phyloP scores from a whole-genome alignment of 257 asterid genomes.

The Ligustrum vulgare region DNA sequence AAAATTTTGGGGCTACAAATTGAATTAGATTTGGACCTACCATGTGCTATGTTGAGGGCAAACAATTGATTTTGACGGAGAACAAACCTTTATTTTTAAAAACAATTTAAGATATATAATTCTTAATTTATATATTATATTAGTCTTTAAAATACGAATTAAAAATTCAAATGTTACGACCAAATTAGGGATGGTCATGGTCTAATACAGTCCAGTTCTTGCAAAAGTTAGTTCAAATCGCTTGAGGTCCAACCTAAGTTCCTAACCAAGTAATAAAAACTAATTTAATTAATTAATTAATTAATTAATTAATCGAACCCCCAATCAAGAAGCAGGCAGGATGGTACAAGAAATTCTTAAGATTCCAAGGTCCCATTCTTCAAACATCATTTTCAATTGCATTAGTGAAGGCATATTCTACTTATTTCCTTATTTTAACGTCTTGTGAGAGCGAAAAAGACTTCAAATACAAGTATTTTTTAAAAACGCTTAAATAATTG shows the following conservation, averaged over 20 bases:
- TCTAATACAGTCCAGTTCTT: not conserved
- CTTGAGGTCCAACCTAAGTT: not conserved
- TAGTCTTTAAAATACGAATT: not conserved
- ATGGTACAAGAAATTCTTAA: not conserved
- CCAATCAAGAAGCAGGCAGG: too few species aligned
- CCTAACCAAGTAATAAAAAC: not conserved
- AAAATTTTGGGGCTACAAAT: too few species aligned
- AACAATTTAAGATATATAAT: too few species aligned
- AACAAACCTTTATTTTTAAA: too few species aligned
- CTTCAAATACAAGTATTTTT: too few species aligned
- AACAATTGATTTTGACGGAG: too few species aligned
- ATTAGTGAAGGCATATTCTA: too few species aligned
- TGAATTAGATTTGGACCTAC: too few species aligned
- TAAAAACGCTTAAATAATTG: too few species aligned
- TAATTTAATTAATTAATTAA: slow-evolving; percentile 4
- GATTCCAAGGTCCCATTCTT: slow-evolving; percentile 26
- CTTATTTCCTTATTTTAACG: too few species aligned
- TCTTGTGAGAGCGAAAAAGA: too few species aligned
- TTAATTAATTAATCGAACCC: not conserved
- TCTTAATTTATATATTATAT: not conserved
- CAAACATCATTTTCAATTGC: slow-evolving; percentile 23
- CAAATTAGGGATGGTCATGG: not conserved
- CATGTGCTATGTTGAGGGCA: too few species aligned
- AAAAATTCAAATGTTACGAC: not conserved
- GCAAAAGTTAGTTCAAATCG: not conserved